Percentiles rank a stretch among this genome's conserved stretches.
These are phyloP conservation scores for Coleophoma cylindrospora DNA, from an alignment of 2,329 filamentous ascomycete genomes.

Conservation along the genomic window DNA sequence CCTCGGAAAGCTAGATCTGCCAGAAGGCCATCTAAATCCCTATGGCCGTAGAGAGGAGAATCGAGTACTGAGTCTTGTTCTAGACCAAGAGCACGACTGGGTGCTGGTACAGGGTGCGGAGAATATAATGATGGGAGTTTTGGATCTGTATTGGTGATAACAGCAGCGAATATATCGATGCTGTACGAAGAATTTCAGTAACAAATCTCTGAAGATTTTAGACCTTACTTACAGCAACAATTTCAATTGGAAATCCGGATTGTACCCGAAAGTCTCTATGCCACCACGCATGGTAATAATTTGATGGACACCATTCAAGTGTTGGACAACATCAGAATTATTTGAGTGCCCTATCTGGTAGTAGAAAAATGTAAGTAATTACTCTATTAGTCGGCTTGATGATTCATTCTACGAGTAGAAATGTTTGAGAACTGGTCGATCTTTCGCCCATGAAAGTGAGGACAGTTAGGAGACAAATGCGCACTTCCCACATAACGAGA, in stretches of 20 bases:
- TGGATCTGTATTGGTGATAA: background rate
- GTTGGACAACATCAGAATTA: background rate
- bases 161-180: background rate
- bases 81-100: background rate
- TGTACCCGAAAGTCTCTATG: background rate
- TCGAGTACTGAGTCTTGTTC: background rate
- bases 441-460: too few species aligned
- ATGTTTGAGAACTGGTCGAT: too few species aligned
- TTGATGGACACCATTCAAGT: background rate
- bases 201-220: background rate
- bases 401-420: background rate
- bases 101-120: background rate
- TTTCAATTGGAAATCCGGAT: background rate
- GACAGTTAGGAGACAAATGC: background rate
- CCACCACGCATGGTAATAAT: background rate
- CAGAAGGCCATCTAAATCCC: background rate
- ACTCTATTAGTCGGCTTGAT: background rate
- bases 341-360: background rate
- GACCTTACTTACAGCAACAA: background rate
- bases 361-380: background rate
- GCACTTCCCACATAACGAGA: constrained; percentile 6
- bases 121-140: background rate
- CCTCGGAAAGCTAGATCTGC: background rate
- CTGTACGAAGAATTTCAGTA: background rate
- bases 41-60: background rate